Evolutionary conservation across 768 basidiomycete genomes (phyloP), one percentile per base, ranked within the genome.

Genomic region (Filobasidium floriforme): DNA sequence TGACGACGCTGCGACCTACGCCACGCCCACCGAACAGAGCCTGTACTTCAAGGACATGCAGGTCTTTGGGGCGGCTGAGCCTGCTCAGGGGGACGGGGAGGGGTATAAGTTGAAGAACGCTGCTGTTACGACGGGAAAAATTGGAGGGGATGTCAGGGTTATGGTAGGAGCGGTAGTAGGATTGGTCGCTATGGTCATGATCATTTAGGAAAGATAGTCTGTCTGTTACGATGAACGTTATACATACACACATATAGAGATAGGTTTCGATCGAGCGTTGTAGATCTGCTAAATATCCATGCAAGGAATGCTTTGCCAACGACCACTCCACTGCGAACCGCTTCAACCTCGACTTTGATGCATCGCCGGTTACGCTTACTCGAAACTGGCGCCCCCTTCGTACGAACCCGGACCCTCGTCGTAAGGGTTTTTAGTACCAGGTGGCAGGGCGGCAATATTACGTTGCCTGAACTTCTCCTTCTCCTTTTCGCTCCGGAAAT

Each of bases 41-140:
- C 86, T 87, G 0, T 91, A 88, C 76, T 92, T 84, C 81, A 85
- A 88, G 68, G 88, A 90, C 76, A 81, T 92, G 62, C 18, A 12
- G 10, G 32, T 68, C 57, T 63, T 43, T 41, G 64, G 57, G 24
- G 32, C 41, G 14, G 29, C 7, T 14, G 59, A 49, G 11, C 24
- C 24, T 29, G 63, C 52, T 2, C 32, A 41, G 11, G 55, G 40
- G 55, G 41, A 26, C 3, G 44, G 54, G 15, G 54, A 41, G 41
- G 41, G 54, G 44, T 19, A 44, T 52, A 28, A 32, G 6, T 37
- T 28, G 26, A 10, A 37, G 49, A 54, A 43, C 41, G 22, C 37
- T 15, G 40, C 32, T 15, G 40, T 12, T 15, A n/a, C 29, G n/a
- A 26, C 3, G 24, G 24, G 24, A n/a, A 32, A 15, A n/a, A 7